Evolutionary conservation across 805 yeast species (phyloP), one percentile per base, ranked within the genome.

Genomic region (Metschnikowia cubensis): DNA sequence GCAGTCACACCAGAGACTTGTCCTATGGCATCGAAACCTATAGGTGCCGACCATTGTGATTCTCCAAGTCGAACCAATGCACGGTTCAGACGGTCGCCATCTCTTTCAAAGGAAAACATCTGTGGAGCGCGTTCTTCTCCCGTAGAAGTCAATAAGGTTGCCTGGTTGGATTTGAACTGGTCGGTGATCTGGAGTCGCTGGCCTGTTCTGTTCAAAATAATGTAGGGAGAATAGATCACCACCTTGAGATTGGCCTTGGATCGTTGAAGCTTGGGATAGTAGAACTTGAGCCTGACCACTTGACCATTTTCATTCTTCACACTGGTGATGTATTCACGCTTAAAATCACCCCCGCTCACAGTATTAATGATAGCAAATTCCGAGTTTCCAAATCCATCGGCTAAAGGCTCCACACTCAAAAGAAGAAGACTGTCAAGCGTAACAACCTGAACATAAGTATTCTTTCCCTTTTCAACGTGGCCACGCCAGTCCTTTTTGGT

Each of bases 21-120:
- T 0, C 99, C 99, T 49, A 92, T 78, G 3, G 96, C 95, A 62
- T 91, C 97, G 59, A 94, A 83, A 63, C 96, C 84, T 43, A 89
- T 72, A 1, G 89, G 87, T 1, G 73, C 64, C 55, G 96, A 86
- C 80, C 87, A 79, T 6, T 75, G 73, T 0, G 96, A 85, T 48
- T 86, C 87, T 0, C 79, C 86, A 18, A 88, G 75, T 52, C 79
- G 77, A 6, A 91, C 59, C 22, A 77, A 60, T 0, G 91, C 95
- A 50, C 95, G 74, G 58, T 85, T 84, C 38, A 75, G 78, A 25
- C 83, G 77, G 45, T 81, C 84, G 10, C 68, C 69, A 33, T 76
- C 79, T 13, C 71, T 72, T 21, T 81, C 85, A 61, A 89, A 92
- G 0, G 99, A 92, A 71, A 94, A 91, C 87, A 94, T 82, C 50